These are phyloP conservation scores for Solanum bulbocastanum DNA, from an alignment of 257 asterid genomes.

Conservation along the genomic window DNA sequence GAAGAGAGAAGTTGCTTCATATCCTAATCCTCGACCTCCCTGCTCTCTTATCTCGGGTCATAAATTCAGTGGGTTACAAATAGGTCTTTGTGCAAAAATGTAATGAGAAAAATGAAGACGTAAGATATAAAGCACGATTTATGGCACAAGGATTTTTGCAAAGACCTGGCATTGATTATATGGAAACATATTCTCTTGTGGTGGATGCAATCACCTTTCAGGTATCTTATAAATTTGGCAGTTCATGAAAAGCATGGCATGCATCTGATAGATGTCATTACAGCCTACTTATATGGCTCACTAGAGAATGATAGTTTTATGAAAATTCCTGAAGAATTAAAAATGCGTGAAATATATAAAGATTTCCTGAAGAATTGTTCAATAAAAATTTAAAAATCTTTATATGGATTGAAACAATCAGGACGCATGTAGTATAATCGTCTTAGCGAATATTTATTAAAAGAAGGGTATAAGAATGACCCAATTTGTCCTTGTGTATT, in stretches of 20 bases:
- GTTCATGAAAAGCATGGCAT: neutral
- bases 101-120: neutral
- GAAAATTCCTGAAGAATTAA: neutral
- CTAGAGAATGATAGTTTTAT: neutral
- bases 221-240: too few relatives aligned
- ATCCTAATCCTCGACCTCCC: too few relatives aligned
- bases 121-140: neutral
- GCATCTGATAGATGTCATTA: neutral
- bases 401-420: neutral
- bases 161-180: too few relatives aligned
- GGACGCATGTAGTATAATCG: neutral
- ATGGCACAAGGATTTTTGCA: neutral
- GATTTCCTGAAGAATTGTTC: neutral
- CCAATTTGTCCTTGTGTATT: neutral
- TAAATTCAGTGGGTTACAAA: neutral
- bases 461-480: neutral
- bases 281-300: neutral
- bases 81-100: too few relatives aligned
- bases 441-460: neutral
- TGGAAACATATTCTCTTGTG: neutral
- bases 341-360: too few relatives aligned
- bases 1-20: too few relatives aligned
- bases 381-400: too few relatives aligned
- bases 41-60: too few relatives aligned
- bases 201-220: neutral